Base-by-base conservation (phyloP, 2,329 filamentous ascomycete genomes). In the Myriosclerotinia duriaeana region DNA sequence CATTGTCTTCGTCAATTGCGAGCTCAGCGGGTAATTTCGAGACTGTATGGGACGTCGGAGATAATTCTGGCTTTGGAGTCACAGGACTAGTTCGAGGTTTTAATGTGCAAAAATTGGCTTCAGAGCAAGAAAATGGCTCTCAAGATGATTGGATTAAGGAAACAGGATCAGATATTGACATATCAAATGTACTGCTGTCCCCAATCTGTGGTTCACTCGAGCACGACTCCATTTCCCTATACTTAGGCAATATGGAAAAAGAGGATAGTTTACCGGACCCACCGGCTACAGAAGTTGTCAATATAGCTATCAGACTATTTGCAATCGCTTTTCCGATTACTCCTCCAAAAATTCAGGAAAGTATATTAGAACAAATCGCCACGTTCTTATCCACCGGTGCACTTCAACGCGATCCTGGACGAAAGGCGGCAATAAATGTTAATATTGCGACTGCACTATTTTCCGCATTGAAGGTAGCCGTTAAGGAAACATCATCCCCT, bases 61-160 rank as follows among this genome's bases (percentile, higher is more conserved):
- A 99, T 77, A 98, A 98, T 75, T 93, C 89, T 72, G 94, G 93
- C 0, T 98, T 97, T 77, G 95, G 96, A 3, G 89, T 99, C 20
- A 96, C 92, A 12, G 92, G 93, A 1, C 81, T 98, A 30, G 88
- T 96, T 1, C 84, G 86, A 30, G 91, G 92, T 0, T 93, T 95
- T 75, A 85, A 89, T 64, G 82, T 93, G 22, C 87, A 84, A 72
- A 85, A 84, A 36, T 82, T 93, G 66, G 87, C 88, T 17, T 90
- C 91, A 38, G 89, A 90, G 73, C 86, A 89, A 67, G 84, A 87
- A 48, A 82, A 78, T 15, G 81, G 84, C 44, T 73, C 76, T 5
- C 74, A 79, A 30, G 78, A 82, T 60, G 84, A 86, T 54, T 84
- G 78, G 83, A 80, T 77, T 73, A 80, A 77, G 8, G 81, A 84